Evolutionary conservation across 805 yeast genomes (phyloP).

Genomic region (Grigorovia yakushimaensis): DNA sequence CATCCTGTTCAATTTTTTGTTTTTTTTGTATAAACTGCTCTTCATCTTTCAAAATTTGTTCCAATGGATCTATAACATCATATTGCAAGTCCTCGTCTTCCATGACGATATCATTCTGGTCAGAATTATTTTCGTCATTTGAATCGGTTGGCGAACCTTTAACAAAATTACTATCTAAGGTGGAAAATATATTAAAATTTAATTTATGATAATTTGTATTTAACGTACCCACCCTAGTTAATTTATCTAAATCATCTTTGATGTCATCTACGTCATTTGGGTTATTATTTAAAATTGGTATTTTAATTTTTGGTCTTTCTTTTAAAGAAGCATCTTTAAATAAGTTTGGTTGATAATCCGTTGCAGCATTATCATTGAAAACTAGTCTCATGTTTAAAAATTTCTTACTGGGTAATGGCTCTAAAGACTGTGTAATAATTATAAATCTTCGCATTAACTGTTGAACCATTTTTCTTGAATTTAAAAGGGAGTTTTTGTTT

Average conservation of each 20-base stretch:
- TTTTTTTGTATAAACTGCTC: not conserved
- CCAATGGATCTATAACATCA: slow-evolving; percentile 25
- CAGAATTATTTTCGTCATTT: slow-evolving; percentile 7
- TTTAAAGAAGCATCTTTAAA: slow-evolving; percentile 36
- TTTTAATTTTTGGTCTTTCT: slow-evolving; percentile 28
- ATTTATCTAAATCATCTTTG: slow-evolving; percentile 8
- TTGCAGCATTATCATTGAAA: slow-evolving; percentile 40
- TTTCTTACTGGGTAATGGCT: slow-evolving; percentile 40
- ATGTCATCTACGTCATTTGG: not conserved
- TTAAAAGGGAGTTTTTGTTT: slow-evolving; percentile 20
- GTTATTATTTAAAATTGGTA: slow-evolving; percentile 11
- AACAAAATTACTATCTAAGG: slow-evolving; percentile 4
- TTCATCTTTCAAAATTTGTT: slow-evolving; percentile 2
- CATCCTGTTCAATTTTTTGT: not conserved
- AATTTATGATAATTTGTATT: slow-evolving; percentile 28
- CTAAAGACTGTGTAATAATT: slow-evolving; percentile 43
- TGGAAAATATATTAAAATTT: slow-evolving; percentile 24
- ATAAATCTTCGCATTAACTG: slow-evolving; percentile 43
- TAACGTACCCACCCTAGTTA: slow-evolving; percentile 24
- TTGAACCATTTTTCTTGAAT: slow-evolving; percentile 37
- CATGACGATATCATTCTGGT: slow-evolving; percentile 1
- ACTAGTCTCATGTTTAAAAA: slow-evolving; percentile 39
- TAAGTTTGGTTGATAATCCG: slow-evolving; percentile 39
- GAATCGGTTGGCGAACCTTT: not conserved
- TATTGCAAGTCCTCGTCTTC: slow-evolving; percentile 1